phyloP scores from a whole-genome alignment of 2,329 filamentous ascomycete species.

The Cladosporium sp. region DNA sequence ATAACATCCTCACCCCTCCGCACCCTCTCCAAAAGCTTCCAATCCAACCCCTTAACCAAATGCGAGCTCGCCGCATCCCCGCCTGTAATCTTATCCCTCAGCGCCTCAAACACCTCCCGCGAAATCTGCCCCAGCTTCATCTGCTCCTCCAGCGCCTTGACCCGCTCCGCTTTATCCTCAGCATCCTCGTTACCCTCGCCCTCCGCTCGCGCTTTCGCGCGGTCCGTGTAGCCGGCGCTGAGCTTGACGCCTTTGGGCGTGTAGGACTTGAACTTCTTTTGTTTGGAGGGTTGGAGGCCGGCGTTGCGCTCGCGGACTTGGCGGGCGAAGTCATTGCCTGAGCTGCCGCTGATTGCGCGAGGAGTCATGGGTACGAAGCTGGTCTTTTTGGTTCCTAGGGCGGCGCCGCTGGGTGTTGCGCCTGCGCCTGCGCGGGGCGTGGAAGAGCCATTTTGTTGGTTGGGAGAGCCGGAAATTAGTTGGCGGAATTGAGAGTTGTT shows the following conservation, averaged over 20 bases:
- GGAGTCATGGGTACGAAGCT: conserved; percentile 85
- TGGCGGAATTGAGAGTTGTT: conserved; percentile 95
- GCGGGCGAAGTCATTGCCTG: conserved; percentile 72
- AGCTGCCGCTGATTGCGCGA: conserved; percentile 61
- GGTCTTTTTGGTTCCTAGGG: conserved; percentile 37
- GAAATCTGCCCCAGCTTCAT: conserved; percentile 85
- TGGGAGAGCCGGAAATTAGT: conserved; percentile 62
- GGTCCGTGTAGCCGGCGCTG: conserved; percentile 80
- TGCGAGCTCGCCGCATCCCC: conserved; percentile 81
- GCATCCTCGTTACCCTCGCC: conserved; percentile 49
- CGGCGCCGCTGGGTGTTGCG: conserved; percentile 35
- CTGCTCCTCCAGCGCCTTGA: conserved; percentile 78
- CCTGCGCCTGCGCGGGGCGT: conserved; percentile 33
- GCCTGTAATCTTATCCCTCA: conserved; percentile 75
- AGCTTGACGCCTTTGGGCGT: conserved; percentile 82
- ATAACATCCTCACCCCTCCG: conserved; percentile 64
- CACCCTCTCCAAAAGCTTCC: conserved; percentile 72
- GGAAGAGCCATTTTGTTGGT: conserved; percentile 39
- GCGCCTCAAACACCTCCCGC: conserved; percentile 71
- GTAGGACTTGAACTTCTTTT: conserved; percentile 72
- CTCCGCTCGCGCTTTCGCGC: conserved; percentile 64
- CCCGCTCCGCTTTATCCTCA: conserved; percentile 62
- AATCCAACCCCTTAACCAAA: conserved; percentile 88
- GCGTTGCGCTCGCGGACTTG: conserved; percentile 75
- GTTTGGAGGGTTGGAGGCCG: conserved; percentile 43